Base-by-base conservation (phyloP, 2,329 filamentous ascomycete species). In the Chalaropsis thielavioides region DNA sequence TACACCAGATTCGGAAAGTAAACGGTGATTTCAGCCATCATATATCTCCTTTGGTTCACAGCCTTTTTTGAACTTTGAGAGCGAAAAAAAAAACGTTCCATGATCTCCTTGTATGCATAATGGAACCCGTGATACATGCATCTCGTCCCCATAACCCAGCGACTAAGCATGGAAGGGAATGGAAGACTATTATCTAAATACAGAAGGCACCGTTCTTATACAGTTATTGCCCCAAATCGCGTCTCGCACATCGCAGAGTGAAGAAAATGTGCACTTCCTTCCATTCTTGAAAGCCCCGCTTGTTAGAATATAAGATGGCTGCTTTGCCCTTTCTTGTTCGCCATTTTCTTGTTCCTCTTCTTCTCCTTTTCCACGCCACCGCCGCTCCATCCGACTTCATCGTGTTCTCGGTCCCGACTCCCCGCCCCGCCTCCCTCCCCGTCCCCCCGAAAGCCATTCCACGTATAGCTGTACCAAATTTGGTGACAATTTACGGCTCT, bases 361-460 rank as follows among this genome's bases (percentile, higher is more conserved):
- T 31, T 38, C 24, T 41, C 46, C 22, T 51, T 17, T 24, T 51
- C 46, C 24, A 27, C 43, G 15, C 15, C n/a, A 38, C 13, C 27
- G 61, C 61, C 62, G 40, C 62, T 40, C 43, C 62, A 56, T 58
- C 24, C 19, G 61, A 51, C 35, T 41, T 61, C 58, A 61, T 27
- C 58, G 40, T 41, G n/a, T 11, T 41, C 54, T 10, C 22, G 54
- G 54, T 27, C 31, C 31, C 15, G 27, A 58, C 27, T 8, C 58
- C n/a, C 24, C 54, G 54, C 27, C 54, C 54, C 27, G 15, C 19
- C 49, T 22, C 11, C 24, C 49, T 27, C 49, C 10, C 49, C 49
- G 8, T n/a, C n/a, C 19, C 8, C 27, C 40, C 35, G 40, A 43
- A 27, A 46, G 59, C 40, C 40, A 43, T 31, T 61, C 43, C 24